Evolutionary conservation across 83 land plant genomes (phyloP).

Genomic region (Picea abies): DNA sequence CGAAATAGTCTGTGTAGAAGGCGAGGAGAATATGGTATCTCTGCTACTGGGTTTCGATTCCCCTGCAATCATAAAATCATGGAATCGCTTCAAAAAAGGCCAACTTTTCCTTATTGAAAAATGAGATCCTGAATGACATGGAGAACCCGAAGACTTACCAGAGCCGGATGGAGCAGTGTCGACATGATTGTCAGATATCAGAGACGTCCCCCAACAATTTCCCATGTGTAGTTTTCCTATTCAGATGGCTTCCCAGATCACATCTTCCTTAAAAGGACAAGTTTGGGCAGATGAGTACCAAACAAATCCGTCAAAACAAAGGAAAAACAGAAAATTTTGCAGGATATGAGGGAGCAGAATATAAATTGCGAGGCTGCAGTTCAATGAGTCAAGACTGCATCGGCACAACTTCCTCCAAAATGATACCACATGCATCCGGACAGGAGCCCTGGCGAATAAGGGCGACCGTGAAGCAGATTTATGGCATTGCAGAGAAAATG

Average conservation of each 20-base stretch:
- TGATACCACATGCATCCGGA: too few relatives aligned
- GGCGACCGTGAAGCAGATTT: neutral
- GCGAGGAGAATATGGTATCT: neutral
- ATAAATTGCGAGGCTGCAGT: neutral
- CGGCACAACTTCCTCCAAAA: too few relatives aligned
- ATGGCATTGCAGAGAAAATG: neutral
- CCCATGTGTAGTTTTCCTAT: constrained; percentile 4
- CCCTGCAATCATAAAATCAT: neutral
- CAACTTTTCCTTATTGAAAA: neutral
- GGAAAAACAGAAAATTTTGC: neutral
- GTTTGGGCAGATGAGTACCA: neutral
- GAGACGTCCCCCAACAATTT: constrained; percentile 3
- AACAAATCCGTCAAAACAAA: neutral
- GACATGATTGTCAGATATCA: neutral
- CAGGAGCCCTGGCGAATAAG: neutral
- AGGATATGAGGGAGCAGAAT: neutral
- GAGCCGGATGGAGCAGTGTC: neutral
- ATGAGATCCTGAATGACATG: neutral
- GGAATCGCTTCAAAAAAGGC: too few relatives aligned
- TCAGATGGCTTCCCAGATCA: neutral
- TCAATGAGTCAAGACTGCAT: neutral
- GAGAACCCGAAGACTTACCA: neutral
- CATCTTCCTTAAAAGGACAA: neutral
- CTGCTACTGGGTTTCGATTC: neutral
- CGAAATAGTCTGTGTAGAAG: constrained; percentile 13